phyloP scores from a whole-genome alignment of 805 yeast genomes.

The Zygotorulaspora sp. region DNA sequence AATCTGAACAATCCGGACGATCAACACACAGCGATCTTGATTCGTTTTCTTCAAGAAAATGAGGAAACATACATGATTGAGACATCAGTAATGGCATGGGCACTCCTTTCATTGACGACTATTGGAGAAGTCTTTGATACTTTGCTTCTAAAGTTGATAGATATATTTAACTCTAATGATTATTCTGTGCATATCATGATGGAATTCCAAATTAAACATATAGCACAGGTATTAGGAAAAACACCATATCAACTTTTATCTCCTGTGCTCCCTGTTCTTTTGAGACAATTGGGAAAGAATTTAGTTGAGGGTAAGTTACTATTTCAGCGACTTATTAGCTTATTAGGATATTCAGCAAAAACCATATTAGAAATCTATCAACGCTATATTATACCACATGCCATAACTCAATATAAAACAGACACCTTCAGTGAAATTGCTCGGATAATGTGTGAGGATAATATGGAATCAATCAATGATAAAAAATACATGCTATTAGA shows the following conservation, averaged over 20 bases:
- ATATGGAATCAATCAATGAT: slow-evolving; percentile 16
- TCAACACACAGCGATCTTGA: slow-evolving; percentile 42
- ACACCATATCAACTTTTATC: slow-evolving; percentile 78
- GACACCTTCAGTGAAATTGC: slow-evolving; percentile 47
- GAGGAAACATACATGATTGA: slow-evolving; percentile 47
- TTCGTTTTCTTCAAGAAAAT: slow-evolving; percentile 40
- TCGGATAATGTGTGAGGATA: slow-evolving; percentile 27
- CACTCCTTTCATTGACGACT: slow-evolving; percentile 56
- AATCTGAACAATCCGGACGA: slow-evolving; percentile 40
- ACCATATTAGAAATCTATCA: slow-evolving; percentile 66
- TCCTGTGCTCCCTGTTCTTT: slow-evolving; percentile 71
- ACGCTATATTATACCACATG: slow-evolving; percentile 69
- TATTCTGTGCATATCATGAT: slow-evolving; percentile 58
- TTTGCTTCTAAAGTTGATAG: slow-evolving; percentile 59
- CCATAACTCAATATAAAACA: slow-evolving; percentile 60
- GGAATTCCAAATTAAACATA: slow-evolving; percentile 57
- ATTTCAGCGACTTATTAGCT: slow-evolving; percentile 55
- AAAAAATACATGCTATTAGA: slow-evolving; percentile 23
- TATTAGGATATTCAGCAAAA: slow-evolving; percentile 57
- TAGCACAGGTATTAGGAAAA: slow-evolving; percentile 51
- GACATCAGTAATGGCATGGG: slow-evolving; percentile 56
- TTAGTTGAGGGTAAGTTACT: slow-evolving; percentile 47
- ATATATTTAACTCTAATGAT: slow-evolving; percentile 58
- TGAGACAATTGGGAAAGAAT: slow-evolving; percentile 57
- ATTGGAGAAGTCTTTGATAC: slow-evolving; percentile 67